Conservation (phyloP, 768 basidiomycete species). For the Mycena sanguinolenta region DNA sequence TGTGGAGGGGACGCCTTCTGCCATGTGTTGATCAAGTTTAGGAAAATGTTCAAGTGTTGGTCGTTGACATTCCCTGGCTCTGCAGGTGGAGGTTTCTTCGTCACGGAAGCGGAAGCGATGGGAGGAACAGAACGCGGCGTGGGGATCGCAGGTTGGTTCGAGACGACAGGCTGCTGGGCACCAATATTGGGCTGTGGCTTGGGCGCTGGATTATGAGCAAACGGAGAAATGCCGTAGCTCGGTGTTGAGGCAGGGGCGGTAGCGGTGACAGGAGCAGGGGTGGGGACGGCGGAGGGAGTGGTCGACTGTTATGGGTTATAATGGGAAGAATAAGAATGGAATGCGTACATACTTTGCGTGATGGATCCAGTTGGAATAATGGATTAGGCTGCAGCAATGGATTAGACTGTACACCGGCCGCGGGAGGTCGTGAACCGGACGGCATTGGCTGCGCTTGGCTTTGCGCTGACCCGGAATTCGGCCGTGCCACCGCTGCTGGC, state of each 20-base stretch:
- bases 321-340: neutral
- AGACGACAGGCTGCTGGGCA: neutral
- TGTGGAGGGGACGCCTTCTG: conserved; percentile 9
- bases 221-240: conserved; percentile 32
- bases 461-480: neutral
- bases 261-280: no score
- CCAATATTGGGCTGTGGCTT: neutral
- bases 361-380: neutral
- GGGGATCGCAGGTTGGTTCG: neutral
- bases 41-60: neutral
- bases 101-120: neutral
- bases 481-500: neutral
- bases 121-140: neutral
- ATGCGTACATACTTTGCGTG: conserved; percentile 5
- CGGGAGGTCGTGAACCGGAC: neutral
- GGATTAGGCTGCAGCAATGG: neutral
- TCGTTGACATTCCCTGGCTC: neutral
- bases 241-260: neutral
- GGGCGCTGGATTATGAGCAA: conserved; percentile 16
- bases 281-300: neutral
- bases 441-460: neutral
- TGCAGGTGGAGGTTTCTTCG: neutral
- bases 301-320: conserved; percentile 1
- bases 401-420: neutral
- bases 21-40: conserved; percentile 12